A percentile compares a stretch with the other conserved stretches of the same genome.
phyloP scores from a whole-genome alignment of 805 yeast genomes.

The Komagataella ulmi region DNA sequence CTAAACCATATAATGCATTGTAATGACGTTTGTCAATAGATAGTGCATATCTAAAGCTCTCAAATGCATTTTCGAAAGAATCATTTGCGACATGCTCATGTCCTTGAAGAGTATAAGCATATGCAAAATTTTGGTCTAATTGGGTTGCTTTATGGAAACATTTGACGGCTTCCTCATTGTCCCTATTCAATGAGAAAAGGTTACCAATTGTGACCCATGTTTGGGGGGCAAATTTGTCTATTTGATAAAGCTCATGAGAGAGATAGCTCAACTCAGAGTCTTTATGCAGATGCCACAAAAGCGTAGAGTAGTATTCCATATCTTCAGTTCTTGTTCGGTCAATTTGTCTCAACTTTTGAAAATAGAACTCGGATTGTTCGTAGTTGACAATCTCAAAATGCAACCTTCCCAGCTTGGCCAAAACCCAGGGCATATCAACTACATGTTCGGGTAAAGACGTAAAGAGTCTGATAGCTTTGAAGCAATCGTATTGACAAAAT shows the following conservation, averaged over 20 bases:
- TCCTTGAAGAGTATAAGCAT: conserved; percentile 87
- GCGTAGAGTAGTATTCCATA: conserved; percentile 84
- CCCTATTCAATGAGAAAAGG: conserved; percentile 67
- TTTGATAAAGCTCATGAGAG: conserved; percentile 66
- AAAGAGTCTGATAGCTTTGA: conserved; percentile 61
- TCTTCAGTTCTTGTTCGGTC: conserved; percentile 76
- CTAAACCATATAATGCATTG: conserved; percentile 92
- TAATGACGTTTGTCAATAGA: conserved; percentile 72
- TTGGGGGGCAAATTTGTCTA: conserved; percentile 54
- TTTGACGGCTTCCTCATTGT: conserved; percentile 79
- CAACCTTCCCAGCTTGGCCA: conserved; percentile 64
- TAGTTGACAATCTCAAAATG: conserved; percentile 85
- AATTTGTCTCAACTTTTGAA: conserved; percentile 42
- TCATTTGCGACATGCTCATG: conserved; percentile 85
- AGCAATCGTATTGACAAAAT: conserved; percentile 58
- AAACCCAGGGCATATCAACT: conserved; percentile 71
- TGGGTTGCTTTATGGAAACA: conserved; percentile 74
- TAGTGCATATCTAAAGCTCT: conserved; percentile 69
- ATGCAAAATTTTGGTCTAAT: conserved; percentile 57
- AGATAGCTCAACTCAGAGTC: conserved; percentile 68
- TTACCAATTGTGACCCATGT: conserved; percentile 93
- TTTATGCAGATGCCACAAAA: conserved; percentile 84
- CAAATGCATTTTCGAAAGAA: conserved; percentile 80
- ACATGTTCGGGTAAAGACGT: conserved; percentile 51
- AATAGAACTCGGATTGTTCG: conserved; percentile 56